Base-by-base conservation (phyloP, 2,329 filamentous ascomycete species). In the Beauveria sp. region DNA sequence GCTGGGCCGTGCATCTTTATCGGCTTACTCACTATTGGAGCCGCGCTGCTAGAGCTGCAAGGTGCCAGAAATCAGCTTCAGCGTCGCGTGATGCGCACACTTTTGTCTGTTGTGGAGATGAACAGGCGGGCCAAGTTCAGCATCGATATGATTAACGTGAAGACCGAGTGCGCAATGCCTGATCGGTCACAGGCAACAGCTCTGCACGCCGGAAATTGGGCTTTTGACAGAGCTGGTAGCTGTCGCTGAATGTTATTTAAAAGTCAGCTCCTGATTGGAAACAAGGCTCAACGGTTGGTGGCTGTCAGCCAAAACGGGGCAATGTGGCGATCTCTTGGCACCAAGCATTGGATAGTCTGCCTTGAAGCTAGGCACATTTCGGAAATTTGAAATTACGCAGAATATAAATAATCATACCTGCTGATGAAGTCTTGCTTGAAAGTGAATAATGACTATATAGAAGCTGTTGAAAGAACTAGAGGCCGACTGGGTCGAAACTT, bases 61-160 rank as follows among this genome's bases (percentile, higher is more conserved):
- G n/a, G 20, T 50, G 45, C 45, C 20, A 18, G 5, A 47, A 47
- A 3, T 56, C 43, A 34, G 55, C 55, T 58, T 10, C 18, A 24
- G 22, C 47, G 38, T 59, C 57, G 57, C 57, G 47, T 59, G 57
- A 59, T 52, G 57, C 12, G 24, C 16, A 34, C 28, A 46, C n/a
- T 47, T 34, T 47, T 30, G 26, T 40, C n/a, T 20, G 14, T 20
- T 45, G 58, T 59, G 50, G 58, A 47, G 42, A 60, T 53, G 58
- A 38, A 18, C 57, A 8, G 49, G 38, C 38, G 38, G 57, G 20
- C 20, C 12, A 24, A n/a, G 12, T 14, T 18, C 24, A 34, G 24
- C 49, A 60, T 28, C 42, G 42, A 54, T 47, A 46, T 40, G 49
- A 16, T 53, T 46, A 60, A 45, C 26, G 38, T 38, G 10, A 38